phyloP scores from a whole-genome alignment of 768 basidiomycete genomes.

The Phylloporus arenicola region DNA sequence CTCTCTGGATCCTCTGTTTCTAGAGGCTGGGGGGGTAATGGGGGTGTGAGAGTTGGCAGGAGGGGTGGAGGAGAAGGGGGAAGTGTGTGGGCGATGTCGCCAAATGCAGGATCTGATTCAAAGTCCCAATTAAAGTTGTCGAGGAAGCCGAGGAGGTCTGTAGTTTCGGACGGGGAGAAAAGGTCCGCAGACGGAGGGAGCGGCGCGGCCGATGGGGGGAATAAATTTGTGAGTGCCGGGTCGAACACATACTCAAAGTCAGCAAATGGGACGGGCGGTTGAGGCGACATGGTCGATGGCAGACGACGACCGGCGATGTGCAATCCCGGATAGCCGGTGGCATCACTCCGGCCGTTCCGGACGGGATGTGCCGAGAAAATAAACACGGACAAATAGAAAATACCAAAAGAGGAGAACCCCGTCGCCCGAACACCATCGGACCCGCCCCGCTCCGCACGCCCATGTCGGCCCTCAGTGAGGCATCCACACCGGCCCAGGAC shows the following conservation, averaged over 20 bases:
- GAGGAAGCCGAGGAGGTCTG: conserved; percentile 74
- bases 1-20: conserved; percentile 7
- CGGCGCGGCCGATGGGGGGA: conserved; percentile 52
- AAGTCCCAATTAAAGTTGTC: conserved; percentile 75
- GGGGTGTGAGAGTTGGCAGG: neutral
- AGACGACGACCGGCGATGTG: conserved; percentile 11
- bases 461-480: conserved; percentile 76
- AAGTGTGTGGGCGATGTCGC: conserved; percentile 5
- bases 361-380: conserved; percentile 17
- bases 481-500: conserved; percentile 63
- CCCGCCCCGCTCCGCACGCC: conserved; percentile 39
- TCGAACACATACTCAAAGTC: conserved; percentile 75
- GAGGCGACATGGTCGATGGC: conserved; percentile 31
- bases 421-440: conserved; percentile 26
- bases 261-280: conserved; percentile 53
- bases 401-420: conserved; percentile 21
- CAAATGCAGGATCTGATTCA: conserved; percentile 34
- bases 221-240: conserved; percentile 50
- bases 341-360: neutral
- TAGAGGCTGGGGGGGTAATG: conserved; percentile 5
- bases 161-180: conserved; percentile 73
- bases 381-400: conserved; percentile 25
- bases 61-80: neutral
- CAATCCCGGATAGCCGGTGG: conserved; percentile 21
- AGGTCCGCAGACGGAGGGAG: conserved; percentile 71